Evolutionary conservation across 108 stramenopile species (phyloP).

Genomic region (Asterionellopsis glacialis): DNA sequence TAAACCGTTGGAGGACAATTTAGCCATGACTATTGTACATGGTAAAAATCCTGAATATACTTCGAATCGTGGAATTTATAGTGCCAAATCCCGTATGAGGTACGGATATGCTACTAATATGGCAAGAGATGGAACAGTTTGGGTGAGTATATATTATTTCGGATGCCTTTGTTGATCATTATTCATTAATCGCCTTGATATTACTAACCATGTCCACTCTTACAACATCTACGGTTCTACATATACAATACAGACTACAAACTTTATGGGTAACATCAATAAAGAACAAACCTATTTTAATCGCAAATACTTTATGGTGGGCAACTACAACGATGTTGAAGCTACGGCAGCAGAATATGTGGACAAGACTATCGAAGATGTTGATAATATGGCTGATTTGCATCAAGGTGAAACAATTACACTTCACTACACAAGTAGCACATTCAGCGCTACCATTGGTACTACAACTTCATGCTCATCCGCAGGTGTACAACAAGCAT

Average conservation of each 20-base stretch:
- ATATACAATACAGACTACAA: not conserved
- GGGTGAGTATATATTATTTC: too few species aligned
- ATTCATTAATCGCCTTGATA: too few species aligned
- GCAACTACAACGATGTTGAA: not conserved
- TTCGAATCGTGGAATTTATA: too few species aligned
- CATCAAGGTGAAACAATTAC: not conserved
- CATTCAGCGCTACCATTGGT: not conserved
- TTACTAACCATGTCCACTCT: too few species aligned
- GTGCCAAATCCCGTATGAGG: not conserved
- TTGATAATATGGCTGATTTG: not conserved
- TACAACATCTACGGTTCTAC: too few species aligned
- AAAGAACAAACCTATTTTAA: not conserved
- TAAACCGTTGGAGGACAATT: not conserved
- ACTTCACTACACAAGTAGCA: not conserved
- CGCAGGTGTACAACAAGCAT: not conserved
- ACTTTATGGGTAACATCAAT: not conserved
- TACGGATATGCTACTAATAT: not conserved
- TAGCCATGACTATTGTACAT: not conserved
- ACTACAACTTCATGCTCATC: not conserved
- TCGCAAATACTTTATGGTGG: not conserved
- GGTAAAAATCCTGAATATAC: slow-evolving; percentile 1
- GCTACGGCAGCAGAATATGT: not conserved
- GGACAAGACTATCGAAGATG: not conserved
- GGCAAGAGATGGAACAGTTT: not conserved
- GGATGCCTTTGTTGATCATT: too few species aligned